Evolutionary conservation across 192 early-diverging fungal species (phyloP), one percentile per base, ranked within the genome.

Genomic region (Coemansia asiatica): DNA sequence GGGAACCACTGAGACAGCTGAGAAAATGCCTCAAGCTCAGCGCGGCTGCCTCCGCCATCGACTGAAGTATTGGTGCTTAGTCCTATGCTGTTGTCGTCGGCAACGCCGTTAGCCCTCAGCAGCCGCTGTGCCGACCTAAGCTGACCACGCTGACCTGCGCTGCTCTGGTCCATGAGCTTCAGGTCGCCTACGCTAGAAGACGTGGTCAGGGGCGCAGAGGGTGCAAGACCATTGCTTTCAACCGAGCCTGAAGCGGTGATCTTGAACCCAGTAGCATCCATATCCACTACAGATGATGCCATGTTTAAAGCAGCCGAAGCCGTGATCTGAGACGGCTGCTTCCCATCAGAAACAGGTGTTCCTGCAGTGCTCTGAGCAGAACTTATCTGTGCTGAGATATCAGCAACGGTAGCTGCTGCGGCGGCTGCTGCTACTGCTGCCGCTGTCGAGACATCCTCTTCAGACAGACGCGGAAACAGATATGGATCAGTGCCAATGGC

Each of bases 1-100:
- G 79, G 79, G 61, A 81, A 81, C 79, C 79, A 81, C 73, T 81
- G 73, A 54, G 69, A 72, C 18, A 81, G 67, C 56, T 81, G 73
- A 21, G 69, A 54, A 53, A 81, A 33, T 16, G 79, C 64, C 23
- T 81, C 79, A 48, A 81, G 38, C 29, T 81, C 79, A 23, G 72
- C 56, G 1, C 63, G 63, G 15, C 59, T 31, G 29, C 69, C 79
- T 31, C 62, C 67, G 12, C 69, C 79, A 36, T 66, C 67, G 12
- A n/a, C 55, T 0, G 73, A 56, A 0, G 54, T 31, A 4, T 44
- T 72, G 0, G 79, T 75, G 69, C 79, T 75, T 38, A 81, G 56
- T n/a, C 79, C 79, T 27, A 81, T 81, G 38, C 79, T 69, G 25
- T 72, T 81, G 67, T 81, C 79, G 35, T 81, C 79, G 25, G 72